A percentile compares a stretch with the other conserved stretches of the same genome.
phyloP scores from a whole-genome alignment of 306 rosid genomes.

The Erythrophleum fordii region DNA sequence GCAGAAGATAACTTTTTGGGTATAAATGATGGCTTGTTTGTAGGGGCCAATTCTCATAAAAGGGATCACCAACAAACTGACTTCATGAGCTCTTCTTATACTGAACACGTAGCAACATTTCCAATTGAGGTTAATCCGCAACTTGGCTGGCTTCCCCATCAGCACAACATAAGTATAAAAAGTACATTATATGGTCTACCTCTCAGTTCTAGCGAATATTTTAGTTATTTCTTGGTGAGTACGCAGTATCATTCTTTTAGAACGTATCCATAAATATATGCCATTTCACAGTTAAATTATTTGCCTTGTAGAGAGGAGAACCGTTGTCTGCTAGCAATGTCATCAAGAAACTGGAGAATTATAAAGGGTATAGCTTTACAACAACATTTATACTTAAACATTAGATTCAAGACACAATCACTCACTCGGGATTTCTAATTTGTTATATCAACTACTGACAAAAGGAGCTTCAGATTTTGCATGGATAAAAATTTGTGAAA shows the following conservation, averaged over 20 bases:
- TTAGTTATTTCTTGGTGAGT: conserved; percentile 72
- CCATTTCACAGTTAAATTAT: conserved; percentile 26
- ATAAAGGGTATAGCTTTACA: conserved; percentile 53
- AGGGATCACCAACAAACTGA: conserved; percentile 16
- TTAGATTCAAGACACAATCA: not conserved
- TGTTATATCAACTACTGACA: not conserved
- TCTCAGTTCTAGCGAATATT: conserved; percentile 60
- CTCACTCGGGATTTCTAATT: conserved; percentile 9
- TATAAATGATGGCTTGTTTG: conserved; percentile 18
- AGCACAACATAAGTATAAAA: conserved; percentile 39
- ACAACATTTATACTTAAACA: conserved; percentile 27
- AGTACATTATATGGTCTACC: conserved; percentile 55
- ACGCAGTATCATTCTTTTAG: conserved; percentile 3
- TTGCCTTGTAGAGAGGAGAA: conserved; percentile 70
- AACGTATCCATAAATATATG: conserved; percentile 12
- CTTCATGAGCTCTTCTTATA: conserved; percentile 31
- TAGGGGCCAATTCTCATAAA: conserved; percentile 18
- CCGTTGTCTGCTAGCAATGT: conserved; percentile 60
- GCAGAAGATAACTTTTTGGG: conserved; percentile 31
- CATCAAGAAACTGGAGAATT: conserved; percentile 51
- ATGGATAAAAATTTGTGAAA: conserved; percentile 1
- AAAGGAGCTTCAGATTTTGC: not conserved
- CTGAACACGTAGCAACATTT: conserved; percentile 22
- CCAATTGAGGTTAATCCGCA: conserved; percentile 32
- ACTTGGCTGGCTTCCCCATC: conserved; percentile 46